phyloP scores from a whole-genome alignment of 2,329 filamentous ascomycete species.

The Colletotrichum euphorbiae region DNA sequence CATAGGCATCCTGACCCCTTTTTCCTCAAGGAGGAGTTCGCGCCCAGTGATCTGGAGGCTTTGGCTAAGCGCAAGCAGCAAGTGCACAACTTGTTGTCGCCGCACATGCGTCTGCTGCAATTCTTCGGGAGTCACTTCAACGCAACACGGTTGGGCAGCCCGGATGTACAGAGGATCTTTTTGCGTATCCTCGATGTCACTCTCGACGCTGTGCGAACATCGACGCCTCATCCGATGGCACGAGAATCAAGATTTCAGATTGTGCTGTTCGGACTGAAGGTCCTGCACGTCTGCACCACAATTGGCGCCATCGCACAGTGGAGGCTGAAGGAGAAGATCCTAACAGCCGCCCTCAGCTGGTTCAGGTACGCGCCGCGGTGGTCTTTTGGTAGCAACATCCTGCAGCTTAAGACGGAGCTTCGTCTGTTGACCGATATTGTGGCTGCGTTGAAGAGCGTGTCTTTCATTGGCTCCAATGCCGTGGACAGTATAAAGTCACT shows the following conservation, averaged over 20 bases:
- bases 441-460: constrained; percentile 72
- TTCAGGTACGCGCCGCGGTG: constrained; percentile 86
- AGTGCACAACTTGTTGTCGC: constrained; percentile 85
- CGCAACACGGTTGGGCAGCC: constrained; percentile 86
- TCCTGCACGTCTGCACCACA: constrained; percentile 79
- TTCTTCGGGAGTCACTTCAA: constrained; percentile 97
- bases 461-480: constrained; percentile 66
- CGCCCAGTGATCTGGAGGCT: constrained; percentile 84
- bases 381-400: constrained; percentile 94
- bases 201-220: constrained; percentile 77
- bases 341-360: constrained; percentile 90
- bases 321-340: constrained; percentile 87
- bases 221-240: constrained; percentile 84
- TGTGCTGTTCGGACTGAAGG: constrained; percentile 82
- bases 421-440: constrained; percentile 83
- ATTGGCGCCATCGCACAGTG: constrained; percentile 74
- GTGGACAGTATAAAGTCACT: constrained; percentile 72
- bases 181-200: constrained; percentile 84
- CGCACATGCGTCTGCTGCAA: constrained; percentile 86
- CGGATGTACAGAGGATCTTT: constrained; percentile 85
- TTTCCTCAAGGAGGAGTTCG: constrained; percentile 90
- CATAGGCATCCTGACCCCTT: constrained; percentile 83
- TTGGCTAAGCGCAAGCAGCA: constrained; percentile 81
- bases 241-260: constrained; percentile 93
- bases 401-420: constrained; percentile 94